Percentiles rank a stretch among this genome's conserved stretches.
Evolutionary conservation across 345 rosid species (phyloP).

Genomic region (Boechera retrofracta): DNA sequence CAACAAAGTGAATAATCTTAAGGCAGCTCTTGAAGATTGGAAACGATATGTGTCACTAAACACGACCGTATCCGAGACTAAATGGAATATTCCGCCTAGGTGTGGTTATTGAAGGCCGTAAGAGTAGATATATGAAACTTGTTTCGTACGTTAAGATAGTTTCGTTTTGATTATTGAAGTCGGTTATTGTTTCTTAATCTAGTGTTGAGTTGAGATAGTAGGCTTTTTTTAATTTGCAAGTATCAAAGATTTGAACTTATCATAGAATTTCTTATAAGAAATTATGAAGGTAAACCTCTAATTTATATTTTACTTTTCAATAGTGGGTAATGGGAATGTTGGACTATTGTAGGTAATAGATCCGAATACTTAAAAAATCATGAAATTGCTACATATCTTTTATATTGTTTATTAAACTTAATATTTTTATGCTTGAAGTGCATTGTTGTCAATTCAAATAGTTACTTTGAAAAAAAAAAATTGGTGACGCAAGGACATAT

Average conservation of each 20-base stretch:
- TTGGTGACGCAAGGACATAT: too few relatives aligned
- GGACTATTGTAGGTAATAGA: too few relatives aligned
- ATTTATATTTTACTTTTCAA: neutral
- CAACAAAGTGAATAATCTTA: conserved; percentile 62
- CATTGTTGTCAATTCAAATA: too few relatives aligned
- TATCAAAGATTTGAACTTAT: neutral
- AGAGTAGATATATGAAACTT: conserved; percentile 17
- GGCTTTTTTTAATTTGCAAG: neutral
- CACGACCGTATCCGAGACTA: conserved; percentile 36
- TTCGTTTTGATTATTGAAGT: neutral
- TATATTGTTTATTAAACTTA: too few relatives aligned
- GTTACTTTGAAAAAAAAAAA: too few relatives aligned
- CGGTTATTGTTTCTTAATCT: neutral
- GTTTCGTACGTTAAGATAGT: conserved; percentile 8
- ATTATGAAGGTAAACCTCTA: neutral
- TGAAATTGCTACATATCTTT: too few relatives aligned
- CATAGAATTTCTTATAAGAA: neutral
- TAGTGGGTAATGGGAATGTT: neutral
- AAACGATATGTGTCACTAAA: conserved; percentile 47
- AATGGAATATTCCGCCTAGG: conserved; percentile 47
- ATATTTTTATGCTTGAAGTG: too few relatives aligned
- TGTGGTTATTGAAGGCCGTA: conserved; percentile 35
- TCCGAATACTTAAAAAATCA: too few relatives aligned
- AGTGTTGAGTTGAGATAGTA: neutral
- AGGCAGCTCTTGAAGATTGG: conserved; percentile 68